Evolutionary conservation across 2,329 filamentous ascomycete genomes (phyloP).

Genomic region (Cladosporium austrohemisphaericum): DNA sequence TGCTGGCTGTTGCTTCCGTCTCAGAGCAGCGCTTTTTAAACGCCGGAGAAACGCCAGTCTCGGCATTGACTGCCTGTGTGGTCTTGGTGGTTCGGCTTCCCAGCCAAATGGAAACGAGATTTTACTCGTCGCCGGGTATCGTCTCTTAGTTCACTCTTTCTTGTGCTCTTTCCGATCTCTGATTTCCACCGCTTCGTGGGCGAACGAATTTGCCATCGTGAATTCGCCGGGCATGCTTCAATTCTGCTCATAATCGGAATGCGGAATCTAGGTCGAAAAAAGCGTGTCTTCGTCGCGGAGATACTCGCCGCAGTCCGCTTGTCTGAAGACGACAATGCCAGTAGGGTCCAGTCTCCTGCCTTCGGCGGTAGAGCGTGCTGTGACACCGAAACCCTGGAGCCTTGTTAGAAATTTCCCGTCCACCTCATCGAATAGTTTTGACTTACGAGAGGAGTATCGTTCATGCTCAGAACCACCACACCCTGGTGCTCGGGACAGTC

Average conservation of each 20-base stretch:
- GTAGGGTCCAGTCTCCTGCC: slow-evolving; percentile 83
- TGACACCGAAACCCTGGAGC: slow-evolving; percentile 81
- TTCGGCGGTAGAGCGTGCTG: slow-evolving; percentile 80
- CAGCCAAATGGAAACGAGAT: neutral
- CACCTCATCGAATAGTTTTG: neutral
- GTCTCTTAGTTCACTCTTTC: neutral
- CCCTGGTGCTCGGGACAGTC: slow-evolving; percentile 93
- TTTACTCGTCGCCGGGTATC: neutral
- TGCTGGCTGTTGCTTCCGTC: no score
- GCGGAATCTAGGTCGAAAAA: slow-evolving; percentile 55
- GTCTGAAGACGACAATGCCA: slow-evolving; percentile 81
- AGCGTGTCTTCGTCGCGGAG: slow-evolving; percentile 73
- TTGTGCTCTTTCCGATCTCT: no score
- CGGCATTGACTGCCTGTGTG: neutral
- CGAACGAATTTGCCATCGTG: no score
- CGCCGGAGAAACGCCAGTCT: no score
- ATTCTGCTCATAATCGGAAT: no score
- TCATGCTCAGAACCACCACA: slow-evolving; percentile 85
- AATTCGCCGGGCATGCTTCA: neutral
- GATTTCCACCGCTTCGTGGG: no score
- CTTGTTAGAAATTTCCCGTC: slow-evolving; percentile 15
- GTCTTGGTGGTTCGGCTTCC: neutral
- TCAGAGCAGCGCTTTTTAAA: no score
- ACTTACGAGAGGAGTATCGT: slow-evolving; percentile 71
- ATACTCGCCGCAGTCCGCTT: slow-evolving; percentile 93